A percentile compares a stretch with the other conserved stretches of the same genome.
Conservation (phyloP, 2,329 filamentous ascomycete species). For the Sporothrix schenckii region DNA sequence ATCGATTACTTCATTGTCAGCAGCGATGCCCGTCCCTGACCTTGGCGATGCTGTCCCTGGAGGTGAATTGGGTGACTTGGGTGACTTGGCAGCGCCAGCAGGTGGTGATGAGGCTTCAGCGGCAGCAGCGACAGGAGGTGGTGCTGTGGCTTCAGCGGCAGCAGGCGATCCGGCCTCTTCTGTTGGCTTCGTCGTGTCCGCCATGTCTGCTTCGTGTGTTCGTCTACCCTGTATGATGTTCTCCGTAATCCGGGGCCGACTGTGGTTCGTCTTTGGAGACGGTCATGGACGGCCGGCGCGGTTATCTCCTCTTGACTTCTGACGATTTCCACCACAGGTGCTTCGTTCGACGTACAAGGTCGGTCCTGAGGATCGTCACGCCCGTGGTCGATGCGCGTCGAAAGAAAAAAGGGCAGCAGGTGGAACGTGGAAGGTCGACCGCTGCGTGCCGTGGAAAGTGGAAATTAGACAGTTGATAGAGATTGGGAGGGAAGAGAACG, state of each 20-base stretch:
- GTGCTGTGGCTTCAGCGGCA: background rate
- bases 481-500: background rate
- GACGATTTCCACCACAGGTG: background rate
- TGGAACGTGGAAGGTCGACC: too few relatives aligned
- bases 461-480: background rate
- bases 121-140: background rate
- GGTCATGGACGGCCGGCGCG: background rate
- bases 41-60: background rate
- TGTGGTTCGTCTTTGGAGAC: background rate
- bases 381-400: background rate
- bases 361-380: background rate
- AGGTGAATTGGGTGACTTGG: background rate
- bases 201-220: background rate
- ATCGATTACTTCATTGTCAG: conserved; percentile 22
- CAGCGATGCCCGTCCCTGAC: background rate
- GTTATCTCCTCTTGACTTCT: too few relatives aligned
- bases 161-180: background rate
- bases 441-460: background rate
- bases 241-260: background rate
- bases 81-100: background rate
- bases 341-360: background rate
- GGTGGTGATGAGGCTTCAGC: background rate
- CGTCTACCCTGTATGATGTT: background rate
- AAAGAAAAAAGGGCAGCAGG: background rate
- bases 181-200: background rate